Base-by-base conservation (phyloP, 345 rosid genomes). In the Reutealis trisperma region DNA sequence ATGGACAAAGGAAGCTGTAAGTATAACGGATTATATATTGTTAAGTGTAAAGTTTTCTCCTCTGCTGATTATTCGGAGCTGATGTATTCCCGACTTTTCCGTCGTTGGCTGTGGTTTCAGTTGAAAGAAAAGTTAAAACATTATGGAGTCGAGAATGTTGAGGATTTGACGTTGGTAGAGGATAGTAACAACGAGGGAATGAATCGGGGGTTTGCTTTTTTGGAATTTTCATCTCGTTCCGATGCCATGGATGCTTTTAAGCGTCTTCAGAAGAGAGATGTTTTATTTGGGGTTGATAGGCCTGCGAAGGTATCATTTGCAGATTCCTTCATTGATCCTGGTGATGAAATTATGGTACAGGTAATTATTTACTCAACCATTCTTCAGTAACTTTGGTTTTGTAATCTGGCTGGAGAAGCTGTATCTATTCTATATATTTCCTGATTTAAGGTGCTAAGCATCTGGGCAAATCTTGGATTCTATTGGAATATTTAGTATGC, bases 311-410 rank as follows among this genome's bases (percentile, higher is more conserved):
- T 96, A 79, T 90, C 97, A 71, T 93, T 96, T 90, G 92, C 99
- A 58, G 98, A 96, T 87, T 93, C 99, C 75, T 92, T 91, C 87
- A 89, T 92, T 78, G 98, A 92, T 81, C 91, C 94, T 9, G 94
- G 97, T 45, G 99, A 92, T 84, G 98, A 93, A 82, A 88, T 96
- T 65, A 96, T 96, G 99, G 89, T 97, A 73, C 98, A 96, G 96
- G 99, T 96, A 90, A 85, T 67, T 73, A 73, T 70, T 67, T 78
- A 67, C 81, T 75, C 73, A 67, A 67, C 51, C 61, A 64, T 79
- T 79, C 63, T 79, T 80, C 75, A 70, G 75, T 63, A 71, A 70
- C 63, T 66, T 75, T 61, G 67, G 52, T 71, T 78, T 64, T 70
- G 68, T 73, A 15, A 63, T 55, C 25, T 64, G 51, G 59, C 9